Evolutionary conservation across 192 early-diverging fungal genomes (phyloP).

Genomic region (Coemansia sp.): DNA sequence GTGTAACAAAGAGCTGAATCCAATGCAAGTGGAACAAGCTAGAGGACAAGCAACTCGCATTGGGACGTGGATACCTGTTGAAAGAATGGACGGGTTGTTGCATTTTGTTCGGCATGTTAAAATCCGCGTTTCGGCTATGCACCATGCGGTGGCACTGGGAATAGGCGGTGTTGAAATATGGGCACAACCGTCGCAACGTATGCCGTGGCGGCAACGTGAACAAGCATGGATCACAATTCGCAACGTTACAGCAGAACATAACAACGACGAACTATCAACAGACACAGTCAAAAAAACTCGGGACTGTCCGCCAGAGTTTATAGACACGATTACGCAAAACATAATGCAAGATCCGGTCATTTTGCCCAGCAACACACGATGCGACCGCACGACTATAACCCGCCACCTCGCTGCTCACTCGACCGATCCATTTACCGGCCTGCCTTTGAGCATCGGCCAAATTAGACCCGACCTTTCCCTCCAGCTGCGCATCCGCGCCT

Average conservation of each 20-base stretch:
- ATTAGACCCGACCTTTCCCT: constrained; percentile 22
- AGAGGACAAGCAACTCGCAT: background rate
- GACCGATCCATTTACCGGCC: constrained; percentile 38
- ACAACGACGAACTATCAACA: background rate
- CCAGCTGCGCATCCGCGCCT: constrained; percentile 14
- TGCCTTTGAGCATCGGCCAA: constrained; percentile 9
- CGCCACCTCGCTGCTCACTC: constrained; percentile 13
- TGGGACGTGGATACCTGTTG: constrained; percentile 11
- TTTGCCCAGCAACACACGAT: constrained; percentile 15
- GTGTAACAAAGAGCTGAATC: constrained; percentile 15
- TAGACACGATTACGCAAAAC: constrained; percentile 26
- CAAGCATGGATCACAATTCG: constrained; percentile 4
- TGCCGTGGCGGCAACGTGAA: constrained; percentile 9
- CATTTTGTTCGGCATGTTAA: constrained; percentile 13
- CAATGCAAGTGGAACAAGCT: background rate
- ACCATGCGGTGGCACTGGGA: constrained; percentile 13
- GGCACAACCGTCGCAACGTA: constrained; percentile 30
- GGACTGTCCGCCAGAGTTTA: constrained; percentile 26
- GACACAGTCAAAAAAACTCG: background rate
- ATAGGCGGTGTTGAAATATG: constrained; percentile 21
- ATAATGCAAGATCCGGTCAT: constrained; percentile 31
- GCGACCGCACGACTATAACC: constrained; percentile 30
- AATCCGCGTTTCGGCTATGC: constrained; percentile 19
- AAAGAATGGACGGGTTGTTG: background rate
- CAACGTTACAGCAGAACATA: background rate